Evolutionary conservation across 441 rosid genomes (phyloP).

Genomic region (Populus trichocarpa): DNA sequence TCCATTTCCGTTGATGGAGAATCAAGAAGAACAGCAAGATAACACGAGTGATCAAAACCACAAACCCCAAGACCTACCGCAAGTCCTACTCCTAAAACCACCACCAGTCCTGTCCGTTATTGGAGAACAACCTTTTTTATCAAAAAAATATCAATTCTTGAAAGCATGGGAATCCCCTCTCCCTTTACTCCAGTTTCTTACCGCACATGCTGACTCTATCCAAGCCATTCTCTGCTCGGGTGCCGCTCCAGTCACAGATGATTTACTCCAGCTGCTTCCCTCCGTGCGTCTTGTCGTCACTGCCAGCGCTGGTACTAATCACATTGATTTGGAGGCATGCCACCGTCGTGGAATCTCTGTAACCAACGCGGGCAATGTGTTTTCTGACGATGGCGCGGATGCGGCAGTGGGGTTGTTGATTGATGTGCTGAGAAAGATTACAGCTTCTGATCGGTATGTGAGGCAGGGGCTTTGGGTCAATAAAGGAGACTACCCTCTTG

Average conservation of each 20-base stretch:
- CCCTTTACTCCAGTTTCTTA: conserved; percentile 37
- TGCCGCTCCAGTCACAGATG: conserved; percentile 31
- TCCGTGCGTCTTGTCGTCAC: conserved; percentile 39
- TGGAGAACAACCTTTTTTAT: conserved; percentile 25
- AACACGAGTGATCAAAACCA: background rate
- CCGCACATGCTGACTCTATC: conserved; percentile 27
- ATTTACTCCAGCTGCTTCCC: conserved; percentile 28
- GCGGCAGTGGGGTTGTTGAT: conserved; percentile 48
- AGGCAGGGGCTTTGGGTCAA: conserved; percentile 34
- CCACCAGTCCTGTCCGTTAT: conserved; percentile 21
- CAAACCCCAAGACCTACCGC: conserved; percentile 17
- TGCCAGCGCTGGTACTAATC: conserved; percentile 48
- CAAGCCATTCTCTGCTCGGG: conserved; percentile 39
- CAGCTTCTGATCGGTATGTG: conserved; percentile 48
- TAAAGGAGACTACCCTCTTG: conserved; percentile 39
- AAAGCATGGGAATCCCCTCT: conserved; percentile 47
- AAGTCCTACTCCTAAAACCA: conserved; percentile 30
- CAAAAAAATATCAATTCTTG: conserved; percentile 29
- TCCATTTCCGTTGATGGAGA: background rate
- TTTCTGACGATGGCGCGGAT: conserved; percentile 46
- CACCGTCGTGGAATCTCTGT: conserved; percentile 41
- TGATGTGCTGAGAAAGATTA: conserved; percentile 46
- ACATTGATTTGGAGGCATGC: conserved; percentile 45
- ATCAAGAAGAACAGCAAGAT: background rate
- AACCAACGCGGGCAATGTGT: conserved; percentile 32